Conservation (phyloP, 2,329 filamentous ascomycete species). For the Pseudogymnoascus pannorum region DNA sequence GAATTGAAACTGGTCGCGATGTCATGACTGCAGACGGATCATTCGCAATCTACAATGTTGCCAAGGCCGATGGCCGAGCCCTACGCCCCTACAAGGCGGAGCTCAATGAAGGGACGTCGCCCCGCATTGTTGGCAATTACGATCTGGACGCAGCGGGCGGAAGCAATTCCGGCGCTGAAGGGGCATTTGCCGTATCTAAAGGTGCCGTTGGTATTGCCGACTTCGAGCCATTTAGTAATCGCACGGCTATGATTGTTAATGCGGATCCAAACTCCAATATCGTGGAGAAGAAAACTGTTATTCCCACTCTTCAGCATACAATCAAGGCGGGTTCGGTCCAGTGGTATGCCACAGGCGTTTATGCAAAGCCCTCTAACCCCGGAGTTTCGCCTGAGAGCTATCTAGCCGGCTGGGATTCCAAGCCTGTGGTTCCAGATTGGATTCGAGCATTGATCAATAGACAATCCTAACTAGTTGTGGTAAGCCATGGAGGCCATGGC, state of each 20-base stretch:
- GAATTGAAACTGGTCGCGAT: conserved; percentile 50
- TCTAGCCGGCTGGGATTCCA: conserved; percentile 53
- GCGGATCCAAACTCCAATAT: conserved; percentile 76
- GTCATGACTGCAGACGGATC: conserved; percentile 67
- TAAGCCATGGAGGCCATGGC: not conserved
- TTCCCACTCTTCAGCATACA: conserved; percentile 61
- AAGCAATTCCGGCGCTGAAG: conserved; percentile 42
- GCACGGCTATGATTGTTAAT: conserved; percentile 57
- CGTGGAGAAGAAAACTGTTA: conserved; percentile 61
- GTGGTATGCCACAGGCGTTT: conserved; percentile 67
- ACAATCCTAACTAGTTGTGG: not conserved
- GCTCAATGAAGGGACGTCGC: conserved; percentile 45
- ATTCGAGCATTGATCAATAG: conserved; percentile 42
- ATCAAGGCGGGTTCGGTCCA: conserved; percentile 48
- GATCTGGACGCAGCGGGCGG: conserved; percentile 47
- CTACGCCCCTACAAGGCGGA: conserved; percentile 43
- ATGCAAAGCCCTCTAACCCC: conserved; percentile 55
- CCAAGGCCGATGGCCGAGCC: conserved; percentile 40
- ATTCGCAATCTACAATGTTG: conserved; percentile 59
- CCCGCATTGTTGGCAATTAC: conserved; percentile 53
- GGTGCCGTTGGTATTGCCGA: conserved; percentile 52
- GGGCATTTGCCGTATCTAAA: conserved; percentile 49
- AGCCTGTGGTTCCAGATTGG: conserved; percentile 54
- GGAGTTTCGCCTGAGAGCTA: conserved; percentile 46
- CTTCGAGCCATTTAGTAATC: conserved; percentile 31